phyloP scores from a whole-genome alignment of 441 rosid species.

The Pelargonium myrrhifolium region DNA sequence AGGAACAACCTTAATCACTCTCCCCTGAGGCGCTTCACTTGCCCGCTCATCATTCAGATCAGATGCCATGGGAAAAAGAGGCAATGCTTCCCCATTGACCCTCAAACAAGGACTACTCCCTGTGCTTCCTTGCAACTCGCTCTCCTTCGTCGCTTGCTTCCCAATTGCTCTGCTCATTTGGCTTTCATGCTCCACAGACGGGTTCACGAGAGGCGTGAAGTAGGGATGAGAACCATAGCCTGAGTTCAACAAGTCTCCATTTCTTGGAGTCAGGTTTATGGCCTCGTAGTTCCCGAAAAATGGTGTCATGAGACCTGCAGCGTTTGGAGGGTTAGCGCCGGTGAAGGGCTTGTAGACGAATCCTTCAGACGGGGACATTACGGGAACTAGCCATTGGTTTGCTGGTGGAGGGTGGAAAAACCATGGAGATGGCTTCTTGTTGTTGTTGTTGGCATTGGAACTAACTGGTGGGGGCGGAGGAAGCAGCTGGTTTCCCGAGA shows the following conservation, averaged over 20 bases:
- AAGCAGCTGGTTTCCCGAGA: slow-evolving; percentile 19
- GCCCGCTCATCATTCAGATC: slow-evolving; percentile 30
- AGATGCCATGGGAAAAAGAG: slow-evolving; percentile 45
- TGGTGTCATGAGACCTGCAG: slow-evolving; percentile 44
- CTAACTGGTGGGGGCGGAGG: slow-evolving; percentile 20
- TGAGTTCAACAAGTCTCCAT: slow-evolving; percentile 31
- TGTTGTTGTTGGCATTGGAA: slow-evolving; percentile 12
- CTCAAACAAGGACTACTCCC: slow-evolving; percentile 41
- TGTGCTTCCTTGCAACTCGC: slow-evolving; percentile 51
- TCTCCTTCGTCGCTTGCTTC: slow-evolving; percentile 41
- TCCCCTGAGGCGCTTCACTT: slow-evolving; percentile 25
- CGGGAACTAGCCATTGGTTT: slow-evolving; percentile 79
- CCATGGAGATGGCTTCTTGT: slow-evolving; percentile 31
- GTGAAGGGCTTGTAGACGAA: slow-evolving; percentile 70
- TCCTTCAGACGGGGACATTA: slow-evolving; percentile 91
- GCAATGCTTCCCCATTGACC: slow-evolving; percentile 33
- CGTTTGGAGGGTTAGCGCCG: slow-evolving; percentile 47
- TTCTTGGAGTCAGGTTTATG: slow-evolving; percentile 30
- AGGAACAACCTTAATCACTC: slow-evolving; percentile 80
- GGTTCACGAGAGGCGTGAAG: slow-evolving; percentile 49
- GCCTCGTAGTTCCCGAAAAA: slow-evolving; percentile 52
- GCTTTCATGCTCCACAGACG: slow-evolving; percentile 34
- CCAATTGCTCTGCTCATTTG: slow-evolving; percentile 36
- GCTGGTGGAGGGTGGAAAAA: slow-evolving; percentile 48
- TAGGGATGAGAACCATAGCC: slow-evolving; percentile 35